A percentile compares a stretch with the other conserved stretches of the same genome.
phyloP scores from a whole-genome alignment of 306 rosid species.

The Cucurbita ficifolia region DNA sequence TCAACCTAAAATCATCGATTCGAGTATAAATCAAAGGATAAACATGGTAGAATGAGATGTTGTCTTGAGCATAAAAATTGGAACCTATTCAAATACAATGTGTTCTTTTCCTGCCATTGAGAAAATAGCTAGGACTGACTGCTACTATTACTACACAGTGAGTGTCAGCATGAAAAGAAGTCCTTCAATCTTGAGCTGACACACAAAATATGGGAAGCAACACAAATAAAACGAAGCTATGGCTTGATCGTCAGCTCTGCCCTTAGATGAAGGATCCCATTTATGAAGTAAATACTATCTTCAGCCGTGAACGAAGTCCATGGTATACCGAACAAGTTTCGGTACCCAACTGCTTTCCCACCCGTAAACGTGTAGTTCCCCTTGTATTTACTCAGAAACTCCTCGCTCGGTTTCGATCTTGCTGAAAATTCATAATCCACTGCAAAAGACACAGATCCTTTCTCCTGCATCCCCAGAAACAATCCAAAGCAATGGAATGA shows the following conservation, averaged over 20 bases:
- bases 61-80: not conserved
- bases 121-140: not conserved
- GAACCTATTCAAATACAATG: not conserved
- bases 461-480: slow-evolving; percentile 95
- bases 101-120: not conserved
- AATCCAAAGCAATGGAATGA: slow-evolving; percentile 93
- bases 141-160: not conserved
- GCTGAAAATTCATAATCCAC: slow-evolving; percentile 95
- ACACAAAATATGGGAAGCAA: not conserved
- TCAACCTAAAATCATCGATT: too few relatives aligned
- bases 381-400: slow-evolving; percentile 80
- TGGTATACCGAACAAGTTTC: slow-evolving; percentile 71
- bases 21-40: too few relatives aligned
- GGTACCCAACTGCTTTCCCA: slow-evolving; percentile 91
- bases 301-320: slow-evolving; percentile 83
- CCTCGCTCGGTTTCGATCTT: slow-evolving; percentile 61
- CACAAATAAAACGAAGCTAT: not conserved
- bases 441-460: slow-evolving; percentile 71
- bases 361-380: slow-evolving; percentile 92
- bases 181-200: not conserved
- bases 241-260: slow-evolving; percentile 84
- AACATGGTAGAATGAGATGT: not conserved
- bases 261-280: slow-evolving; percentile 77
- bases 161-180: not conserved
- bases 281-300: slow-evolving; percentile 66